phyloP scores from a whole-genome alignment of 2,329 filamentous ascomycete species.

The Aspergillus alliaceus region DNA sequence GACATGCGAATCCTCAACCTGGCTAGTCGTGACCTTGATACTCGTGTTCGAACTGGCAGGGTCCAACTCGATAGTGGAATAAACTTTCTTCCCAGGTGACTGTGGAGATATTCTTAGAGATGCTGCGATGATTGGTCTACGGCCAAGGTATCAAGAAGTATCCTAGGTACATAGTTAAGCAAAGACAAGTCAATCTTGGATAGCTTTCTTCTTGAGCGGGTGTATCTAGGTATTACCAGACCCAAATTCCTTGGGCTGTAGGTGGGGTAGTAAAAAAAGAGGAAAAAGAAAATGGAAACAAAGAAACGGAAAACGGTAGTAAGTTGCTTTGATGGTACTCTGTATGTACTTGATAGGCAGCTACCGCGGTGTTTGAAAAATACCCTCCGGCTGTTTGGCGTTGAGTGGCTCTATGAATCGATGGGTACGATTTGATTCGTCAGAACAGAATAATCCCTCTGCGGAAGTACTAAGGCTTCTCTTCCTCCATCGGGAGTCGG shows the following conservation, averaged over 20 bases:
- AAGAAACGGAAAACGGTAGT: background rate
- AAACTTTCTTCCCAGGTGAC: background rate
- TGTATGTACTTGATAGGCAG: background rate
- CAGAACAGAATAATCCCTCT: background rate
- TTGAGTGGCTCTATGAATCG: background rate
- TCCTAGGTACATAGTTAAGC: background rate
- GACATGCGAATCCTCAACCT: conserved; percentile 9
- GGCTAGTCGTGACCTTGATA: conserved; percentile 6
- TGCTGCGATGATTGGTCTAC: background rate
- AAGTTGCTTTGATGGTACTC: background rate
- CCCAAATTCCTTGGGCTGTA: background rate
- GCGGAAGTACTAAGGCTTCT: background rate
- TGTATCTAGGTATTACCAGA: background rate
- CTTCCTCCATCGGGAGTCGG: background rate
- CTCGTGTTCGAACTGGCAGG: conserved; percentile 12
- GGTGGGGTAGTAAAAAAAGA: background rate
- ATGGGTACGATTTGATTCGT: background rate
- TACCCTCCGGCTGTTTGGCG: background rate
- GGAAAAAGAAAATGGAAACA: no score
- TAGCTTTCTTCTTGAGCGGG: background rate
- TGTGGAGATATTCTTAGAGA: conserved; percentile 4
- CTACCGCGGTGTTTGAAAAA: background rate
- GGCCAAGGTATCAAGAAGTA: background rate
- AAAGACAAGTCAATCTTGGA: background rate
- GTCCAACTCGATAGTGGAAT: background rate